These are phyloP conservation scores for Zea luxurians DNA, from an alignment of 176 grass and related monocot species.

Conservation along the genomic window DNA sequence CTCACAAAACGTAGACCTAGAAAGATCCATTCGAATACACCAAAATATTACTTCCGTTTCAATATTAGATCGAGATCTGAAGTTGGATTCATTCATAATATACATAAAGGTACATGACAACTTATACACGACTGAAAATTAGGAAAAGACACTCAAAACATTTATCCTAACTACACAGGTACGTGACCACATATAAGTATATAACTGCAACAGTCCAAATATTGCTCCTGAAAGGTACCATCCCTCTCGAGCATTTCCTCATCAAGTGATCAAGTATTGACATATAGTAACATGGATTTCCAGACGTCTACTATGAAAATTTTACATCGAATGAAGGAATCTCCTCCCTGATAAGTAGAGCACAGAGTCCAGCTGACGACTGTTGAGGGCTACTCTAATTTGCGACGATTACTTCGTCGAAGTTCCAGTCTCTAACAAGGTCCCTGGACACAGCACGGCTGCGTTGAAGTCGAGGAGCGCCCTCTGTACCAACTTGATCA, in stretches of 20 bases:
- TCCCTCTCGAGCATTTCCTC: constrained; percentile 7
- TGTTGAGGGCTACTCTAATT: constrained; percentile 45
- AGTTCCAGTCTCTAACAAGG: constrained; percentile 95
- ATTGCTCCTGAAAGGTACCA: constrained; percentile 20
- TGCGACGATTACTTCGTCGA: constrained; percentile 59
- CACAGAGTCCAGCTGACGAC: constrained; percentile 10
- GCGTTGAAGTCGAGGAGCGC: constrained; percentile 66
- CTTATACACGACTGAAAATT: constrained; percentile 15
- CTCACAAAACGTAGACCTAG: not conserved
- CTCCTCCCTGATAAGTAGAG: constrained; percentile 37
- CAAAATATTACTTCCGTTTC: not conserved
- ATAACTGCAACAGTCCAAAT: constrained; percentile 13
- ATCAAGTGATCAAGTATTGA: constrained; percentile 17
- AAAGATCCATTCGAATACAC: constrained; percentile 2
- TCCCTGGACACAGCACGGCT: constrained; percentile 85
- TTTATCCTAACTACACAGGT: constrained; percentile 34
- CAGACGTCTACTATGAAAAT: constrained; percentile 33
- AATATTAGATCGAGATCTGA: not conserved
- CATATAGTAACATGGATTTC: constrained; percentile 24
- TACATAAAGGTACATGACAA: constrained; percentile 27
- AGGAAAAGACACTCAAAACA: not conserved
- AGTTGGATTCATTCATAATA: constrained; percentile 17
- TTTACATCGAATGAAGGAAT: constrained; percentile 44
- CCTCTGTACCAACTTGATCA: constrained; percentile 48
- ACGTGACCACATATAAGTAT: not conserved